Evolutionary conservation across 1,284 basidiomycete genomes (phyloP).

Genomic region (Apiotrichum siamense): DNA sequence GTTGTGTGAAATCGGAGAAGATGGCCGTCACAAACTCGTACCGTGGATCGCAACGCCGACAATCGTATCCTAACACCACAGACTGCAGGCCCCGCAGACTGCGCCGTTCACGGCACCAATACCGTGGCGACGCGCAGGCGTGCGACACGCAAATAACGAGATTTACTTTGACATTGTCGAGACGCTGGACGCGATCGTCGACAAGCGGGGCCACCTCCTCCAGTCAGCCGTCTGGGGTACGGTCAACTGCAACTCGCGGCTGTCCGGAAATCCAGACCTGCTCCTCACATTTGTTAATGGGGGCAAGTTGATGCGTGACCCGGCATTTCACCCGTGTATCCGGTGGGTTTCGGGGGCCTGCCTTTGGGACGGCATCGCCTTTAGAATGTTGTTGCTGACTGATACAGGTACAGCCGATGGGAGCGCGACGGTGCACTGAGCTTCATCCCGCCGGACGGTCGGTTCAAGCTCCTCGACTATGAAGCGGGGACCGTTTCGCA

Average conservation of each 20-base stretch:
- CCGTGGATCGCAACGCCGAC: no score
- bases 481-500: constrained; percentile 54
- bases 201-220: constrained; percentile 71
- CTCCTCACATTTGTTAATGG: constrained; percentile 69
- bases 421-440: constrained; percentile 70
- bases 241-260: constrained; percentile 70
- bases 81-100: constrained; percentile 46
- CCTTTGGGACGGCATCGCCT: no score
- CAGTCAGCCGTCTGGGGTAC: constrained; percentile 70
- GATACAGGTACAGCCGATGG: constrained; percentile 67
- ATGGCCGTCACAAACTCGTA: no score
- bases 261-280: constrained; percentile 83
- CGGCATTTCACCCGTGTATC: constrained; percentile 85
- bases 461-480: constrained; percentile 81
- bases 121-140: constrained; percentile 82
- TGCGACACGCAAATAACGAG: constrained; percentile 84
- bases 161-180: constrained; percentile 90
- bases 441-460: constrained; percentile 91
- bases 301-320: constrained; percentile 64
- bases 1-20: no score
- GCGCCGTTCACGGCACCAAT: constrained; percentile 86
- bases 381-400: not conserved
- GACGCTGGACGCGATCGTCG: constrained; percentile 73
- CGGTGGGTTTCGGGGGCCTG: constrained; percentile 55
- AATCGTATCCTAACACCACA: constrained; percentile 20